Conservation (phyloP, 2,329 filamentous ascomycete genomes). For the Claviceps arundinis region DNA sequence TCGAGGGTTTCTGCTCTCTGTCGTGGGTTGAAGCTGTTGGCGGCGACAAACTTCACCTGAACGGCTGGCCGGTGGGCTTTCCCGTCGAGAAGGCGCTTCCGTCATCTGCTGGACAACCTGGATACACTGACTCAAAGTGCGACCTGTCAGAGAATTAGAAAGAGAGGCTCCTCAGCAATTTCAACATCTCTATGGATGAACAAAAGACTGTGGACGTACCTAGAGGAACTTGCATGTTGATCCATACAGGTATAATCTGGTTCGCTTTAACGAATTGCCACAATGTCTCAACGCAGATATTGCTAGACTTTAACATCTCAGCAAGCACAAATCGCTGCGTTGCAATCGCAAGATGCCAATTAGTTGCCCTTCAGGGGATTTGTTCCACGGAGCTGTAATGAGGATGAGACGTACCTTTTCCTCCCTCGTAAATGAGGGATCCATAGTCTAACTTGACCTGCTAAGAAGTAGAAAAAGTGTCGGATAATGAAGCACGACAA, state of each 20-base stretch:
- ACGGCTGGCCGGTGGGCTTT: slow-evolving; percentile 24
- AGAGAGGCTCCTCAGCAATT: background rate
- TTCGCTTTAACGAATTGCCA: slow-evolving; percentile 32
- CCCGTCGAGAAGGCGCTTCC: slow-evolving; percentile 15
- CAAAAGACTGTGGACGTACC: slow-evolving; percentile 21
- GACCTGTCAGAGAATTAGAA: slow-evolving; percentile 20
- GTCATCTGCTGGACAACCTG: slow-evolving; percentile 25
- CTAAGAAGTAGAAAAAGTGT: background rate
- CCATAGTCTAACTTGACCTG: slow-evolving; percentile 1
- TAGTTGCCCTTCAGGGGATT: background rate
- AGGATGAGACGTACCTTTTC: slow-evolving; percentile 7
- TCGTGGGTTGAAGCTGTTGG: background rate
- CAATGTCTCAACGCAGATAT: slow-evolving; percentile 31
- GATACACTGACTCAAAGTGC: slow-evolving; percentile 34
- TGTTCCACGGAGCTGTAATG: background rate
- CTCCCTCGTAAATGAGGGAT: slow-evolving; percentile 5
- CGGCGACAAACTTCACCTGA: slow-evolving; percentile 16
- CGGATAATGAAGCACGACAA: background rate
- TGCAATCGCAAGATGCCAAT: background rate
- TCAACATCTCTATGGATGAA: background rate
- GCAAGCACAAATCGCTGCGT: slow-evolving; percentile 41
- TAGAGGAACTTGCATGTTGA: slow-evolving; percentile 33
- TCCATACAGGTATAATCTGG: slow-evolving; percentile 30
- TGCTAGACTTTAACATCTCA: slow-evolving; percentile 45
- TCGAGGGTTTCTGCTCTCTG: slow-evolving; percentile 1